Conservation (phyloP, 2,329 filamentous ascomycete genomes). For the Aureobasidium melanogenum region DNA sequence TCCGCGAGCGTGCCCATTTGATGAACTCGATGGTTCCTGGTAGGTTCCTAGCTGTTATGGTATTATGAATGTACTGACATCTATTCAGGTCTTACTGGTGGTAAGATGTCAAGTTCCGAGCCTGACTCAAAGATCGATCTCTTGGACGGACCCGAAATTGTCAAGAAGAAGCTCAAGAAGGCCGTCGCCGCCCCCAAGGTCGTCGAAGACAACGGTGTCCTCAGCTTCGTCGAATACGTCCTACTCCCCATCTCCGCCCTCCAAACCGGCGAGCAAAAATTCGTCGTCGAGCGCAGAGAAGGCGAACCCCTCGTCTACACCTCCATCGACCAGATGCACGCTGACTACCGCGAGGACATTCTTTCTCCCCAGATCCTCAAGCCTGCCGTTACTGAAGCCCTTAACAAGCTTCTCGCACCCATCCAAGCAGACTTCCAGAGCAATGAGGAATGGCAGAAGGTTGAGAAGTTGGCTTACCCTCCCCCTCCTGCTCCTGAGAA, state of each 20-base stretch:
- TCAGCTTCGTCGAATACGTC: slow-evolving; percentile 81
- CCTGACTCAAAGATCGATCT: slow-evolving; percentile 76
- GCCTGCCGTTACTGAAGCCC: slow-evolving; percentile 64
- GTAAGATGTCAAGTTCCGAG: slow-evolving; percentile 70
- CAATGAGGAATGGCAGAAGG: slow-evolving; percentile 70
- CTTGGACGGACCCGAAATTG: slow-evolving; percentile 64
- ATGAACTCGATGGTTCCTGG: slow-evolving; percentile 45
- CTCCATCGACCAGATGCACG: slow-evolving; percentile 57
- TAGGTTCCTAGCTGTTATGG: not conserved
- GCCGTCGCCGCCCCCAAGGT: slow-evolving; percentile 69
- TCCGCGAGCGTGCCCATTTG: slow-evolving; percentile 64
- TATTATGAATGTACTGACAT: not conserved
- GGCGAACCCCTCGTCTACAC: slow-evolving; percentile 71
- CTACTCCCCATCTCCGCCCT: slow-evolving; percentile 69
- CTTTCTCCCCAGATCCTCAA: slow-evolving; percentile 84
- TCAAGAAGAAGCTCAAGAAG: slow-evolving; percentile 75
- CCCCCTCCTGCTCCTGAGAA: slow-evolving; percentile 48
- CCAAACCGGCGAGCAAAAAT: slow-evolving; percentile 43
- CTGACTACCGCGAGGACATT: slow-evolving; percentile 50
- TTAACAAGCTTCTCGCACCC: slow-evolving; percentile 66
- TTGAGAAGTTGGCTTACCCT: slow-evolving; percentile 74
- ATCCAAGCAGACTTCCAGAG: slow-evolving; percentile 66
- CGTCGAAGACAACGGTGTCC: slow-evolving; percentile 75
- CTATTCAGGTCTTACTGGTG: slow-evolving; percentile 41
- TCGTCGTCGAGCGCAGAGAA: slow-evolving; percentile 57